These are phyloP conservation scores for Blepharisma stoltei DNA, from an alignment of 73 alveolate genomes.

Conservation along the genomic window DNA sequence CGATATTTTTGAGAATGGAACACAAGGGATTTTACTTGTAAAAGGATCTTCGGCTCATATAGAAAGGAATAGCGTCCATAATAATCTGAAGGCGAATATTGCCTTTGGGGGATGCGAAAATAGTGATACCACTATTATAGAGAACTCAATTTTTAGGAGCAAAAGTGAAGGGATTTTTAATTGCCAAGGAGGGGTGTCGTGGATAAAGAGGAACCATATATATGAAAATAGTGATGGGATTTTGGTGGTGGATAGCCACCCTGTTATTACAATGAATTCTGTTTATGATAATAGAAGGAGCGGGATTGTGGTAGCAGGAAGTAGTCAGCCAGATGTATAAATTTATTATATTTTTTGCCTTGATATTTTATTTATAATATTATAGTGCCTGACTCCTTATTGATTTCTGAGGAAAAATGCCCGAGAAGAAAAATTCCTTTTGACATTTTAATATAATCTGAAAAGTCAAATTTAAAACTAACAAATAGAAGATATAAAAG, in stretches of 20 bases:
- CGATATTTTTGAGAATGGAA: conserved; percentile 71
- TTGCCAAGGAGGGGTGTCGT: conserved; percentile 76
- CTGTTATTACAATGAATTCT: conserved; percentile 78
- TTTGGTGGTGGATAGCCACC: conserved; percentile 69
- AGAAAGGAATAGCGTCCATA: conserved; percentile 80
- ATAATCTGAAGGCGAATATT: conserved; percentile 89
- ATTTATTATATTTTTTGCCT: too few relatives aligned
- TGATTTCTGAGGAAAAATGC: too few relatives aligned
- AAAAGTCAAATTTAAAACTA: too few relatives aligned
- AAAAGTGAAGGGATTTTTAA: conserved; percentile 92
- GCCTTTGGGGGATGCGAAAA: conserved; percentile 96
- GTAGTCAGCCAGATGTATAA: conserved; percentile 73
- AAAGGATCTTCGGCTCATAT: conserved; percentile 90
- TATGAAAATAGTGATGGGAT: conserved; percentile 95
- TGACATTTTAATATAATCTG: too few relatives aligned
- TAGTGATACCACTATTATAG: conserved; percentile 68
- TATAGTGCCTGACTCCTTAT: too few relatives aligned
- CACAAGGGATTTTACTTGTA: conserved; percentile 85
- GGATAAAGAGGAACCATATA: conserved; percentile 79
- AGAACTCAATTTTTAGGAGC: conserved; percentile 77
- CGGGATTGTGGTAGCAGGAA: conserved; percentile 79
- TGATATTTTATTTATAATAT: too few relatives aligned
- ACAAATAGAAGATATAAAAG: too few relatives aligned
- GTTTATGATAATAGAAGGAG: conserved; percentile 80
- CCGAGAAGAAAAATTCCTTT: too few relatives aligned